Conservation (phyloP, 129 eudicot genomes). For the Chrysanthemum makinoi region DNA sequence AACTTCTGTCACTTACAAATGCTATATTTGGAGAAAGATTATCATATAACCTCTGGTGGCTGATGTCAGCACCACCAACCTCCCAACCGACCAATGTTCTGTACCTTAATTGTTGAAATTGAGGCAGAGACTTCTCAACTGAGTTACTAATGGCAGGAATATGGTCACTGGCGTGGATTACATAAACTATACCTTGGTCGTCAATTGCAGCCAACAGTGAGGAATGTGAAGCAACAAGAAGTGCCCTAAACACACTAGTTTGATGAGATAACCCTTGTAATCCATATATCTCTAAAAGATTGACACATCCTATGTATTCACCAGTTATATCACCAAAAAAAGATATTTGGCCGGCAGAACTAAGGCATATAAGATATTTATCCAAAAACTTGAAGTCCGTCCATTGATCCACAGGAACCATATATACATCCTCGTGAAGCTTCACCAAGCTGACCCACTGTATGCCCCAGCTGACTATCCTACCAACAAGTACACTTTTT, state of each 20-base stretch:
- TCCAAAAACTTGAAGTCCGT: conserved; percentile 69
- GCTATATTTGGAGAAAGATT: conserved; percentile 28
- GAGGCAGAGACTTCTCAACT: conserved; percentile 39
- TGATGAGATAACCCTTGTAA: conserved; percentile 22
- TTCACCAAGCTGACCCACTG: conserved; percentile 77
- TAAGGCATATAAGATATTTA: conserved; percentile 72
- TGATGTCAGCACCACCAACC: conserved; percentile 76
- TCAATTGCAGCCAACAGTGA: conserved; percentile 68
- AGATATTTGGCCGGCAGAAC: conserved; percentile 50
- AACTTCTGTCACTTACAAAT: conserved; percentile 27
- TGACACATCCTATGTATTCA: conserved; percentile 49
- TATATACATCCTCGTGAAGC: conserved; percentile 51
- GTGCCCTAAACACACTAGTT: conserved; percentile 48
- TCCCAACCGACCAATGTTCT: conserved; percentile 72
- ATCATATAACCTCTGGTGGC: conserved; percentile 57
- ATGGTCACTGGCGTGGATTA: conserved; percentile 45
- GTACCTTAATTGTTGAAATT: conserved; percentile 38
- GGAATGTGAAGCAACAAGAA: conserved; percentile 64
- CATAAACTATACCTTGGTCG: conserved; percentile 67
- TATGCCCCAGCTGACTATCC: conserved; percentile 58
- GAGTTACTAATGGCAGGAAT: conserved; percentile 33
- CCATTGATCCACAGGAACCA: conserved; percentile 56
- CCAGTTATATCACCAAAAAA: conserved; percentile 64
- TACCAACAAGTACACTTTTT: conserved; percentile 53
- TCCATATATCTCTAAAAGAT: conserved; percentile 40